These are phyloP conservation scores for Athelia psychrophila DNA, from an alignment of 1,284 basidiomycete genomes.

Conservation along the genomic window DNA sequence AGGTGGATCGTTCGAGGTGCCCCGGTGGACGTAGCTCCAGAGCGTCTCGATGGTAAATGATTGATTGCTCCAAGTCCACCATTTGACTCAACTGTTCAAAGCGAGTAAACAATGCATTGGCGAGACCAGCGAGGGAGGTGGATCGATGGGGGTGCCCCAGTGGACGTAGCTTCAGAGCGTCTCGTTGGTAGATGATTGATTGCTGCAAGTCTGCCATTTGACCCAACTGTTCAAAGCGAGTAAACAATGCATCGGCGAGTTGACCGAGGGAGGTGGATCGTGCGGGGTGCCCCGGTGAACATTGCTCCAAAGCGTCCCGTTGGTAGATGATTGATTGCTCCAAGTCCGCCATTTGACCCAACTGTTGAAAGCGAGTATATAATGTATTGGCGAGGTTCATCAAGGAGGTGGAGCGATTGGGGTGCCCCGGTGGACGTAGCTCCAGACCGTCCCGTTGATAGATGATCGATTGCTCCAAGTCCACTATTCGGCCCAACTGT, in stretches of 20 bases:
- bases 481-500: slow-evolving; percentile 15
- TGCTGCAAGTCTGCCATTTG: background rate
- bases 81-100: too few species aligned
- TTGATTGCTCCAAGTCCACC: too few species aligned
- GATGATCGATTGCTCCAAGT: slow-evolving; percentile 27
- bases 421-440: slow-evolving; percentile 17
- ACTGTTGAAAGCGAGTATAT: slow-evolving; percentile 22
- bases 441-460: slow-evolving; percentile 18
- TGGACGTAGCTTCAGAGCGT: too few species aligned
- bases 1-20: slow-evolving; percentile 4
- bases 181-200: background rate
- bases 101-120: slow-evolving; percentile 4
- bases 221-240: slow-evolving; percentile 6
- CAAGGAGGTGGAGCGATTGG: slow-evolving; percentile 16
- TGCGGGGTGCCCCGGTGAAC: slow-evolving; percentile 11
- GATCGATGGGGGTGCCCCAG: too few species aligned
- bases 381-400: slow-evolving; percentile 26
- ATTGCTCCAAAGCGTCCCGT: slow-evolving; percentile 17
- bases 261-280: slow-evolving; percentile 12
- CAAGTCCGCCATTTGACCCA: slow-evolving; percentile 22
- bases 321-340: slow-evolving; percentile 26
- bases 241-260: background rate
- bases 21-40: slow-evolving; percentile 17
- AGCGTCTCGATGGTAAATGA: slow-evolving; percentile 12
- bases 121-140: slow-evolving; percentile 18